Conservation (phyloP, 2,329 filamentous ascomycete genomes). For the Fusarium graminum region DNA sequence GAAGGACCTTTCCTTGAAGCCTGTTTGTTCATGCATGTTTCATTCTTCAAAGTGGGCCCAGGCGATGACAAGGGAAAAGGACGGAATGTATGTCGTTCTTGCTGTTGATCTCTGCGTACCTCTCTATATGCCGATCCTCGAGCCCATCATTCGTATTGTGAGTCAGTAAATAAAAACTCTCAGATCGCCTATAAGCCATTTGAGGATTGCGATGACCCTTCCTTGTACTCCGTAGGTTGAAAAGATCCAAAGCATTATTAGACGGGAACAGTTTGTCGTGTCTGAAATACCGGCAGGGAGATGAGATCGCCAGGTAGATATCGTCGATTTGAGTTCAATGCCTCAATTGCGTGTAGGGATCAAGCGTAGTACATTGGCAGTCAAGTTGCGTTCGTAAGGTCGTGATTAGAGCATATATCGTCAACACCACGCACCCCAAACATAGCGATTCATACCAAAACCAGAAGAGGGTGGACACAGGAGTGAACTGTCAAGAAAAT, state of each 20-base stretch:
- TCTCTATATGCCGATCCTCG: not conserved
- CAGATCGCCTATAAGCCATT: not conserved
- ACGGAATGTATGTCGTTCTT: conserved; percentile 2
- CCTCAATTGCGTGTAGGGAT: not conserved
- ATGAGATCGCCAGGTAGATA: not conserved
- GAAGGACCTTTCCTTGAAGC: not conserved
- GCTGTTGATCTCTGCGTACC: not conserved
- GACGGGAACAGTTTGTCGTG: no score
- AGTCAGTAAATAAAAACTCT: not conserved
- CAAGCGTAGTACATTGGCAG: no score
- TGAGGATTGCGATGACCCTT: no score
- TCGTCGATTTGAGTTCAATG: not conserved
- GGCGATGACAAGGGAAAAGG: not conserved
- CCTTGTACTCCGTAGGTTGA: no score
- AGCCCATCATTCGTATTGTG: not conserved
- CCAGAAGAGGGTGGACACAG: not conserved
- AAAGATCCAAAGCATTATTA: no score
- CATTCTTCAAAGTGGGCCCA: not conserved
- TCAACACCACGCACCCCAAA: not conserved
- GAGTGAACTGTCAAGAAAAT: conserved; percentile 45
- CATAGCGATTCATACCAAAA: not conserved
- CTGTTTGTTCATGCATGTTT: not conserved
- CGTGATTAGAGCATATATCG: not conserved
- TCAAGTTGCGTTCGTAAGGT: not conserved
- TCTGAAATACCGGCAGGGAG: no score